Conservation (phyloP, 1,284 basidiomycete genomes). For the Veloporphyrellus conicus region DNA sequence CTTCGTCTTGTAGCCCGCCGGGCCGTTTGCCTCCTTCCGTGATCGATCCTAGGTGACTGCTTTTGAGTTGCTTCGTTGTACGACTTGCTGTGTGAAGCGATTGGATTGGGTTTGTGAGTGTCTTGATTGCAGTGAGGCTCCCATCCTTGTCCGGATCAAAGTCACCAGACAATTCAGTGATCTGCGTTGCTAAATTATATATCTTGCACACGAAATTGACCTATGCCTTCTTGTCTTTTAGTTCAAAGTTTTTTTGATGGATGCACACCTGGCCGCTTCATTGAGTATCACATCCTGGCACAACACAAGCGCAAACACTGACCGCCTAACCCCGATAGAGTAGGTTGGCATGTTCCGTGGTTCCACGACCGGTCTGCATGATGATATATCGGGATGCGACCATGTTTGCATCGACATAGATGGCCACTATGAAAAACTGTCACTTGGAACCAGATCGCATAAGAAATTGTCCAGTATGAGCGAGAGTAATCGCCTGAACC, state of each 20-base stretch:
- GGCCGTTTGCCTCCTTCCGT: accelerated
- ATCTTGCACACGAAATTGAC: too few relatives aligned
- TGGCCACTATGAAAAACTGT: neutral
- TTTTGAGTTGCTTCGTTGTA: neutral
- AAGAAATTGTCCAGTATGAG: neutral
- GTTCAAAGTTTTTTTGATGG: too few relatives aligned
- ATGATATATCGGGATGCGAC: conserved; percentile 3
- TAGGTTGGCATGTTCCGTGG: neutral
- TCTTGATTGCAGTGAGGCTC: neutral
- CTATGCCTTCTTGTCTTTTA: too few relatives aligned
- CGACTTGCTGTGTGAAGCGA: neutral
- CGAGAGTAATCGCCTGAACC: neutral
- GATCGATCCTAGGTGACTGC: neutral
- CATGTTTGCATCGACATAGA: conserved; percentile 1
- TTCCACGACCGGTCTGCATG: neutral
- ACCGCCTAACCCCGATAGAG: neutral
- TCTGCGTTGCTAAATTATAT: too few relatives aligned
- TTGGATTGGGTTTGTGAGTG: neutral
- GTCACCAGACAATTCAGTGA: neutral
- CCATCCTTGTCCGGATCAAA: neutral
- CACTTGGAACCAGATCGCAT: neutral
- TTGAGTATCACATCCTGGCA: too few relatives aligned
- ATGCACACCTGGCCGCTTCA: too few relatives aligned
- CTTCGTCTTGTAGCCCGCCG: neutral
- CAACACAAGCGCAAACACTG: neutral